Percentiles rank a stretch among this genome's conserved stretches.
Conservation (phyloP, 768 basidiomycete genomes). For the Leucocoprinus sp. region DNA sequence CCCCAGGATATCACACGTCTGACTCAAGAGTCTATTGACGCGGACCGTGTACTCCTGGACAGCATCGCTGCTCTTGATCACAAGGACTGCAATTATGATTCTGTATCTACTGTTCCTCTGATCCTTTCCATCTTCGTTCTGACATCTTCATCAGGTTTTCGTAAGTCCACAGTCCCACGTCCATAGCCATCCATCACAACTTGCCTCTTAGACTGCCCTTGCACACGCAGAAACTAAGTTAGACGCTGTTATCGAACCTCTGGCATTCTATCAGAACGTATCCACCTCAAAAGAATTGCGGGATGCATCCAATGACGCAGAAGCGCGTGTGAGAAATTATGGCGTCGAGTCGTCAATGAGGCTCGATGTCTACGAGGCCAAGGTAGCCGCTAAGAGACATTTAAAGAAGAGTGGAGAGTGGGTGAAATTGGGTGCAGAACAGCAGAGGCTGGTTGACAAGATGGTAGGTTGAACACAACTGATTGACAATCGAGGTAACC, state of each 20-base stretch:
- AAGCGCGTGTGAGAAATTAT: slow-evolving; percentile 63
- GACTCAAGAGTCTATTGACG: slow-evolving; percentile 51
- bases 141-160: slow-evolving; percentile 45
- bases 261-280: slow-evolving; percentile 79
- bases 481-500: background rate
- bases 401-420: slow-evolving; percentile 52
- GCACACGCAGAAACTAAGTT: slow-evolving; percentile 50
- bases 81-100: slow-evolving; percentile 55
- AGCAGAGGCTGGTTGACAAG: slow-evolving; percentile 73
- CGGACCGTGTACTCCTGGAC: slow-evolving; percentile 48
- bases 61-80: slow-evolving; percentile 48
- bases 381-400: slow-evolving; percentile 61
- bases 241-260: slow-evolving; percentile 44
- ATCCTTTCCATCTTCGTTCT: slow-evolving; percentile 2
- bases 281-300: slow-evolving; percentile 67
- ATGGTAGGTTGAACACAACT: slow-evolving; percentile 32
- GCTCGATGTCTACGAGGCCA: slow-evolving; percentile 69
- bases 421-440: slow-evolving; percentile 57
- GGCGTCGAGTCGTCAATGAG: slow-evolving; percentile 75
- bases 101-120: slow-evolving; percentile 34
- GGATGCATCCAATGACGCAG: slow-evolving; percentile 71
- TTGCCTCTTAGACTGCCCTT: slow-evolving; percentile 41
- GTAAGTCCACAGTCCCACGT: slow-evolving; percentile 36
- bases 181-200: background rate
- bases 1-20: slow-evolving; percentile 49